Conservation (phyloP, 176 grass and related monocot genomes). For the Miscanthus lutarioriparius region DNA sequence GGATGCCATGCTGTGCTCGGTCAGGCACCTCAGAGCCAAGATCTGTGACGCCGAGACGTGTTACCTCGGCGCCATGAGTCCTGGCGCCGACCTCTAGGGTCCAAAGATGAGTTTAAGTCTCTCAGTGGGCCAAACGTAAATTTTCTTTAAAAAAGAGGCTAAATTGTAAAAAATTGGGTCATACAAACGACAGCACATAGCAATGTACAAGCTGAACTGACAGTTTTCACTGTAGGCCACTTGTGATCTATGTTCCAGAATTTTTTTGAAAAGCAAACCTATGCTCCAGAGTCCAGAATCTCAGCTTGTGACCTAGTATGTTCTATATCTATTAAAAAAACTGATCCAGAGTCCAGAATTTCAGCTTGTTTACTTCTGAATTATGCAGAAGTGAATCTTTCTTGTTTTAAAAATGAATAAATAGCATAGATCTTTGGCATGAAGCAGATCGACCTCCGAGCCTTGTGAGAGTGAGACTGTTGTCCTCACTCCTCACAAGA, state of each 20-base stretch:
- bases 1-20: too few relatives aligned
- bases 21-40: too few relatives aligned
- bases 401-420: not conserved
- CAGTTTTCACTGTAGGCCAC: not conserved
- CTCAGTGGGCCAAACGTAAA: too few relatives aligned
- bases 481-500: not conserved
- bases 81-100: too few relatives aligned
- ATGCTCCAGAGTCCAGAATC: too few relatives aligned
- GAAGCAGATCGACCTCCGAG: conserved; percentile 1
- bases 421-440: not conserved
- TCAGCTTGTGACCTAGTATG: conserved; percentile 6
- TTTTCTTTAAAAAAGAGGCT: too few relatives aligned
- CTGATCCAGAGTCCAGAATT: conserved; percentile 10
- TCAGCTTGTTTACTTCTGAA: conserved; percentile 1
- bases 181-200: conserved; percentile 10
- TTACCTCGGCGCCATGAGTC: too few relatives aligned
- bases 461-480: not conserved
- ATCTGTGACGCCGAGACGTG: too few relatives aligned
- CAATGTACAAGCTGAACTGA: not conserved
- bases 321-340: conserved; percentile 4
- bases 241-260: not conserved
- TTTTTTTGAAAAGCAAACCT: too few relatives aligned
- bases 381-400: conserved; percentile 5
- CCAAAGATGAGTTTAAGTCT: too few relatives aligned
- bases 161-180: too few relatives aligned